Evolutionary conservation across 2,329 filamentous ascomycete species (phyloP), one percentile per base, ranked within the genome.

Genomic region (Apiospora kogelbergensis): DNA sequence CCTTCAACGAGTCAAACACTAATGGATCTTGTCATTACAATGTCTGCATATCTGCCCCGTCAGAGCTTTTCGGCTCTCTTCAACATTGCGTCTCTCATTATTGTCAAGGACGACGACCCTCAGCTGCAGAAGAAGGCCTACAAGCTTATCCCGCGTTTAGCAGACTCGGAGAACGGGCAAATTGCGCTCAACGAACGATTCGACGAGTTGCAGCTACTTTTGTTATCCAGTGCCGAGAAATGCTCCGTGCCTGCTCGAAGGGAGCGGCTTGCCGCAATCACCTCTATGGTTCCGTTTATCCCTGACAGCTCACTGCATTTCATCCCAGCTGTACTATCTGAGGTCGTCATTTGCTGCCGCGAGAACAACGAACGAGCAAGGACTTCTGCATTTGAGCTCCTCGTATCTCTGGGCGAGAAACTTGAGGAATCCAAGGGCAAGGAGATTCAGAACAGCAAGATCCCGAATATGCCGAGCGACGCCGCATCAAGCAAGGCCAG

Each of bases 111-210:
- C 68, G 88, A 93, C 45, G 95, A 98, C 77, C 92, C 95, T 11
- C 95, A 98, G 79, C 84, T 99, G 44, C 95, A 98, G 80, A 99
- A 99, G 88, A 99, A 99, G 82, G 95, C 96, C 0, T 99, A 99
- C 85, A 98, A 98, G 84, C 88, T 99, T 66, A 97, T 99, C 66
- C 95, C 96, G 3, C 91, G 96, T 68, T 88, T 99, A 48, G 91
- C 93, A 1, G 91, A 93, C 72, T 97, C 95, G 1, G 89, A 93
- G 42, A 88, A 87, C 65, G 96, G 96, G 63, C 89, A 88, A 73
- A 82, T 84, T n/a, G 95, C 95, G 3, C 86, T 99, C 1, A 81
- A 86, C 71, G 91, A 95, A 76, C 90, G 95, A 67, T 93, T 89
- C 73, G 80, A 81, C 0, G 94, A 98, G 76, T 84, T 99, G 24